These are phyloP conservation scores for Peronosclerospora sorghi DNA, from an alignment of 352 stramenopile genomes.

Conservation along the genomic window DNA sequence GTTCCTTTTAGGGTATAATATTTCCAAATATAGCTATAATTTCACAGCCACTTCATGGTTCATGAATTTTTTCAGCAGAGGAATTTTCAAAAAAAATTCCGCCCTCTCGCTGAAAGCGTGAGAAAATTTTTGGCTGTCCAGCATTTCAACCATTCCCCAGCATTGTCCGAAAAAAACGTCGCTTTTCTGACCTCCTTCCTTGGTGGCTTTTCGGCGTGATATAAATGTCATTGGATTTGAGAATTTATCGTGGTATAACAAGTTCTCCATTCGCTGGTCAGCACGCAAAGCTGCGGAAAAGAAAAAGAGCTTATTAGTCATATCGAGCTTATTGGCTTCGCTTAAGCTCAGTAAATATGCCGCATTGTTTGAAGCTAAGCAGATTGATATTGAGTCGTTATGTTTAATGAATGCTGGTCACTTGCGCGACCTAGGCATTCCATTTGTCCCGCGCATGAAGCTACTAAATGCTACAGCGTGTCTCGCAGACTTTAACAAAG, in stretches of 20 bases:
- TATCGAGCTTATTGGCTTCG: constrained; percentile 68
- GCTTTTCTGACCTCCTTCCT: constrained; percentile 73
- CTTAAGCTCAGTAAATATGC: constrained; percentile 78
- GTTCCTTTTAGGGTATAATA: no score
- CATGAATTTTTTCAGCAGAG: no score
- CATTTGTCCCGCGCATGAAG: constrained; percentile 77
- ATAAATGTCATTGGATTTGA: constrained; percentile 80
- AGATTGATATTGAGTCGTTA: constrained; percentile 82
- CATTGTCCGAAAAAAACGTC: no score
- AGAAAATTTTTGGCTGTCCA: no score
- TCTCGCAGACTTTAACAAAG: constrained; percentile 75
- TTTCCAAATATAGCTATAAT: no score
- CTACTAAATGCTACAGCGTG: constrained; percentile 73
- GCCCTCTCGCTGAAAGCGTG: no score
- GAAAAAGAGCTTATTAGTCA: constrained; percentile 84
- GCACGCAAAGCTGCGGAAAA: constrained; percentile 74
- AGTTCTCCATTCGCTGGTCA: constrained; percentile 74
- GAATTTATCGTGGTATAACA: constrained; percentile 78
- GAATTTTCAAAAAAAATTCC: no score
- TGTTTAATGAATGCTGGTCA: constrained; percentile 83
- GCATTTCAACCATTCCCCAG: no score
- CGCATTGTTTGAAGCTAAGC: constrained; percentile 76
- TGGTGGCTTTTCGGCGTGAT: constrained; percentile 81
- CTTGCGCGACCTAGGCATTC: constrained; percentile 71
- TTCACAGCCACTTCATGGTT: constrained; percentile 85